Evolutionary conservation across 2,329 filamentous ascomycete species (phyloP), one percentile per base, ranked within the genome.

Genomic region (Seiridium cupressi): DNA sequence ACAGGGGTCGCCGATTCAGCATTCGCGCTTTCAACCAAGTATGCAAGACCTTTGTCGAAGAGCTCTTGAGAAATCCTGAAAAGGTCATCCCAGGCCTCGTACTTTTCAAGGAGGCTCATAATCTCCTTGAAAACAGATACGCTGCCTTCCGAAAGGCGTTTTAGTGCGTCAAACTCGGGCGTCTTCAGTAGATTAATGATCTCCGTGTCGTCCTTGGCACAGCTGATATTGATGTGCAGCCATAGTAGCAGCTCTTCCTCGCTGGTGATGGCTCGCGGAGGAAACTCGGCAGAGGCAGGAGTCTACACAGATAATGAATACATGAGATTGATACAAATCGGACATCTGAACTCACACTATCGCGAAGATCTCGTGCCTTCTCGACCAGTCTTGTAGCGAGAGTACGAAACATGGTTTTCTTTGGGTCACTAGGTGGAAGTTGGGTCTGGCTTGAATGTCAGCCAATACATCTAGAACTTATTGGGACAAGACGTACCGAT

Each of bases 401-500:
- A 10, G 34, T 57, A 8, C 48, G 38, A 32, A 54, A 60, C 57
- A 62, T 57, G 26, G 46, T 13, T 44, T 55, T 49, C n/a, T 58
- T 55, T 9, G 51, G 40, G 32, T 53, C 55, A 11, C 7, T 51
- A 4, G 32, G 10, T 4, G 48, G 36, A 11, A 58, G 32, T 10
- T 26, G 32, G 32, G 11, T 32, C 51, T 54, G 13, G 3, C 13
- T 48, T 10, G 34, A 13, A 10, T 7, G 58, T 54, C 26, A 51
- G 57, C n/a, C 10, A 26, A 10, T 8, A 49, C 6, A 11, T 9
- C n/a, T 5, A 13, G 7, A 13, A 7, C 10, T n/a, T 9, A 47
- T 5, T 7, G 8, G 31, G 32, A 31, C 18, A 18, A 35, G 4
- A 36, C 57, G 13, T 46, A 85, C 83, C 58, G 84, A 79, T 58